These are phyloP conservation scores for Gomphus bonarii DNA, from an alignment of 1,284 basidiomycete species.

Conservation along the genomic window DNA sequence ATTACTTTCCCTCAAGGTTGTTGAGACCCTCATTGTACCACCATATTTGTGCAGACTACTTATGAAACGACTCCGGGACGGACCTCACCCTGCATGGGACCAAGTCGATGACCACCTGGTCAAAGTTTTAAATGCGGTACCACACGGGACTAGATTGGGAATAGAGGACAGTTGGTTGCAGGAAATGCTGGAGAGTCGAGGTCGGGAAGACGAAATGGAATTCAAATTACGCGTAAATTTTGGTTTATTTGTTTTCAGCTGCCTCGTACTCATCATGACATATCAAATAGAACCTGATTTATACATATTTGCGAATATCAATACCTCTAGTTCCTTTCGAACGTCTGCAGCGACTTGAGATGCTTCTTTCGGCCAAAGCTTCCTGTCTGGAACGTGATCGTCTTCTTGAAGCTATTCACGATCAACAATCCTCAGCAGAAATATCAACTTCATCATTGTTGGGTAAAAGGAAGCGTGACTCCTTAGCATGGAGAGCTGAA, in stretches of 20 bases:
- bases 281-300: not conserved
- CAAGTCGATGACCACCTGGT: conserved; percentile 3
- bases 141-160: not conserved
- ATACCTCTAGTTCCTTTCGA: not conserved
- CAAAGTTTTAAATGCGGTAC: not conserved
- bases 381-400: not conserved
- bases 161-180: not conserved
- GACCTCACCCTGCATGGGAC: conserved; percentile 2
- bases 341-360: not conserved
- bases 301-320: not conserved
- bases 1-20: not conserved
- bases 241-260: not conserved
- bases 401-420: not conserved
- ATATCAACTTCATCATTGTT: not conserved
- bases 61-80: conserved; percentile 3
- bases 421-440: not conserved
- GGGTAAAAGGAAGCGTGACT: conserved; percentile 14
- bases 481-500: not conserved
- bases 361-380: not conserved
- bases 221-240: not conserved
- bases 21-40: not conserved
- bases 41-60: not conserved
- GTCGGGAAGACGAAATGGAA: not conserved
- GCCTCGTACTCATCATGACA: not conserved
- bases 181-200: not conserved